These are phyloP conservation scores for Evernia prunastri DNA, from an alignment of 495 filamentous ascomycete genomes.

Conservation along the genomic window DNA sequence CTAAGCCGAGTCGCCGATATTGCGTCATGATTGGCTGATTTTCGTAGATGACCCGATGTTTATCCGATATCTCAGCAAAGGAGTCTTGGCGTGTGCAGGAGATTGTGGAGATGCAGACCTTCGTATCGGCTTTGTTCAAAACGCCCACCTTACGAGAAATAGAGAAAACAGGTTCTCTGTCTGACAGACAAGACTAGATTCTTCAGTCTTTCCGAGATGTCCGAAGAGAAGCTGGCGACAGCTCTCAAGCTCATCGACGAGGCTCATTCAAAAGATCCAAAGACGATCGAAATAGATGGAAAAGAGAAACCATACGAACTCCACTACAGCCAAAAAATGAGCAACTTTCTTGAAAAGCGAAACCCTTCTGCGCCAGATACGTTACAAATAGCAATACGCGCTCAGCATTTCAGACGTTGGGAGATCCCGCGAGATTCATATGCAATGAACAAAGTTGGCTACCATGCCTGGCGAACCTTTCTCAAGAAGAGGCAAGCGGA, in stretches of 20 bases:
- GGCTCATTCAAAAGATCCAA: conserved; percentile 66
- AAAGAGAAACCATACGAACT: conserved; percentile 61
- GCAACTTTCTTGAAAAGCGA: conserved; percentile 53
- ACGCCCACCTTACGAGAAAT: no score
- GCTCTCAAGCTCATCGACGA: conserved; percentile 62
- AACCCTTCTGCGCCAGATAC: conserved; percentile 52
- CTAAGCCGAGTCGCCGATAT: neutral
- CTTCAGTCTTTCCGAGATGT: conserved; percentile 2
- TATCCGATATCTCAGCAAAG: no score
- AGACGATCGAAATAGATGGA: conserved; percentile 32
- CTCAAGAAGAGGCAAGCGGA: conserved; percentile 65
- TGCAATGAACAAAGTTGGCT: conserved; percentile 62
- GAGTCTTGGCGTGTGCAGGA: no score
- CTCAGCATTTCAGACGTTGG: conserved; percentile 79
- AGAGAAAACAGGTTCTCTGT: neutral
- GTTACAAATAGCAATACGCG: conserved; percentile 66
- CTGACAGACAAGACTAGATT: neutral
- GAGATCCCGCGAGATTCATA: conserved; percentile 66
- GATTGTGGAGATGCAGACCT: no score
- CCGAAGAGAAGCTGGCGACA: conserved; percentile 25
- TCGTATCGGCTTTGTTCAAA: no score
- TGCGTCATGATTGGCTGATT: no score
- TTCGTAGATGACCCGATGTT: no score
- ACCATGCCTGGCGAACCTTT: conserved; percentile 66
- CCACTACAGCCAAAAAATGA: conserved; percentile 74